A percentile compares a stretch with the other conserved stretches of the same genome.
These are phyloP conservation scores for Mortierella sp. DNA, from an alignment of 371 early-diverging fungal species.

Conservation along the genomic window DNA sequence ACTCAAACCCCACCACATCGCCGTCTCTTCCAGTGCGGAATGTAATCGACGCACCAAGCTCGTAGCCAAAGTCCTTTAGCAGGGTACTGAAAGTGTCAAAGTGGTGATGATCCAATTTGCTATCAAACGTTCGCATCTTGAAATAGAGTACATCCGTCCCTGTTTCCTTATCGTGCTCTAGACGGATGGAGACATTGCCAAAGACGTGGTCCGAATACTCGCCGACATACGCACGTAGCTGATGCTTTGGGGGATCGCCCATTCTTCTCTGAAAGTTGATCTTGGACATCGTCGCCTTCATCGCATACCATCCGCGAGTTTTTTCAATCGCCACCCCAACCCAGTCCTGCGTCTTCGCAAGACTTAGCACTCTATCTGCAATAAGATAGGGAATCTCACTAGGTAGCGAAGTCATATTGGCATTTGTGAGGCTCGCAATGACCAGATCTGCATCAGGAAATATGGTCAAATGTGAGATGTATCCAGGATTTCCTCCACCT, in stretches of 20 bases:
- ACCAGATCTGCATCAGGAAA: constrained; percentile 33
- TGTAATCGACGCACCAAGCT: no score
- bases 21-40: no score
- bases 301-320: background rate
- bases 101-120: constrained; percentile 27
- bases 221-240: constrained; percentile 4
- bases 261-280: no score
- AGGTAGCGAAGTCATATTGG: constrained; percentile 1
- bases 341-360: constrained; percentile 28
- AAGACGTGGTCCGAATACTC: constrained; percentile 9
- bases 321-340: background rate
- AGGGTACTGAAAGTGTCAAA: constrained; percentile 18
- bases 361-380: constrained; percentile 22
- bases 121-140: background rate
- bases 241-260: constrained; percentile 12
- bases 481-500: constrained; percentile 21
- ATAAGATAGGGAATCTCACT: constrained; percentile 6
- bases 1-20: background rate
- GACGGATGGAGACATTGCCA: constrained; percentile 5
- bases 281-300: background rate
- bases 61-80: background rate
- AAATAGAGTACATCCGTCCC: background rate
- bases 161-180: background rate
- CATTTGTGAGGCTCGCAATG: constrained; percentile 14
- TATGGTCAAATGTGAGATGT: constrained; percentile 4